Percentiles rank a stretch among this genome's conserved stretches.
Evolutionary conservation across 108 stramenopile species (phyloP).

Genomic region (Skeletonema marinoi): DNA sequence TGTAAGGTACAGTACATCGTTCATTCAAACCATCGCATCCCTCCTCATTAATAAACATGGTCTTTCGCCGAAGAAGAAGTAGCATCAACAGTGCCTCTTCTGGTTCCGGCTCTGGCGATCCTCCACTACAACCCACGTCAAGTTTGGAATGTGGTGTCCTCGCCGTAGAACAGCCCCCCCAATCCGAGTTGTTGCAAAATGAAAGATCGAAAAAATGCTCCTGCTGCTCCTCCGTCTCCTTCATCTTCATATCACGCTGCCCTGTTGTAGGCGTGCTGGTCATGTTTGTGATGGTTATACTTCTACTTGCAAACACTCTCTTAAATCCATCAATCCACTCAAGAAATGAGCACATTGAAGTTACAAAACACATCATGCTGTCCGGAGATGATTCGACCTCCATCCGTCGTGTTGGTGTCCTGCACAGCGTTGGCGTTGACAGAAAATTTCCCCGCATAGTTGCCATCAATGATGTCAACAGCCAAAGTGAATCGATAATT

Average conservation of each 20-base stretch:
- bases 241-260: not conserved
- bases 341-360: not conserved
- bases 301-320: not conserved
- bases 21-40: too few species aligned
- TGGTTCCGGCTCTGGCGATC: not conserved
- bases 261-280: not conserved
- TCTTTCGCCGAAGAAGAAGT: not conserved
- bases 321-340: not conserved
- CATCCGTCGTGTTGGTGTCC: not conserved
- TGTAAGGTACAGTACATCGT: too few species aligned
- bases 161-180: not conserved
- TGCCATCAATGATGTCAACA: not conserved
- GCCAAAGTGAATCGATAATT: not conserved
- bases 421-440: not conserved
- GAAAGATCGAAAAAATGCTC: not conserved
- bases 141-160: too few species aligned
- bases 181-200: not conserved
- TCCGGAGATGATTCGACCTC: not conserved
- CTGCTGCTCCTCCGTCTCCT: too few species aligned
- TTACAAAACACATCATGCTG: not conserved
- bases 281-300: not conserved
- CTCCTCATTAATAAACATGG: too few species aligned
- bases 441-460: not conserved
- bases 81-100: not conserved
- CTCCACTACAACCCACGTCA: not conserved